Base-by-base conservation (phyloP, 345 rosid species). In the Gynandropsis gynandra region DNA sequence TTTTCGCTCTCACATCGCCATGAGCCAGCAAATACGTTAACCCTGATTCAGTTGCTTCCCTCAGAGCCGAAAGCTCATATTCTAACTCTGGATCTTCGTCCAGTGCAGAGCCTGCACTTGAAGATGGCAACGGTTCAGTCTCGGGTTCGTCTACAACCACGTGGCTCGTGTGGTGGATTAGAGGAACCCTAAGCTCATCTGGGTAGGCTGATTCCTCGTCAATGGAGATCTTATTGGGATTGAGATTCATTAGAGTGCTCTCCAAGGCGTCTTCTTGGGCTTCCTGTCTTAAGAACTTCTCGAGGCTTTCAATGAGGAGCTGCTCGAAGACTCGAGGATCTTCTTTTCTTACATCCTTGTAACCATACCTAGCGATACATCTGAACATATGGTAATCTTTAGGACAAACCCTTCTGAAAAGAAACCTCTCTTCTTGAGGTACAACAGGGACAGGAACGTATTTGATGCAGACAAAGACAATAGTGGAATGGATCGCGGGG, bases 311-410 rank as follows among this genome's bases (percentile, higher is more conserved):
- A 4, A 73, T 87, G 46, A 87, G 72, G 56, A 82, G 96, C 66
- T 78, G 80, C 78, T 87, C 98, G 12, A 92, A 92, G 38, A 74
- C 74, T 18, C 59, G 75, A 43, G 85, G 86, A 65, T 85, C 93
- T 74, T 82, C 98, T 75, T 87, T 87, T 36, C 88, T 64, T 0
- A 82, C 68, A 41, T 92, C 98, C 70, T 85, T 92, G 77, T 85
- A 92, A 31, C 98, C 96, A 14, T 92, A 92, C 41, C 98, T 74
- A 7, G 98, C 95, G 7, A 92, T 46, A 15, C 96, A 92, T 13
- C 80, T 74, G 70, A 92, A 92, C 74, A 92, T 79, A 63, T 85
- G 98, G 71, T 92, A 87, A 78, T 87, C 98, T 34, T 85, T 85
- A 0, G 89, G 95, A 68, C 96, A 88, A 44, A 82, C 80, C 61